Percentiles rank a stretch among this genome's conserved stretches.
phyloP scores from a whole-genome alignment of 768 basidiomycete species.

The Rossbeevera mucosa region DNA sequence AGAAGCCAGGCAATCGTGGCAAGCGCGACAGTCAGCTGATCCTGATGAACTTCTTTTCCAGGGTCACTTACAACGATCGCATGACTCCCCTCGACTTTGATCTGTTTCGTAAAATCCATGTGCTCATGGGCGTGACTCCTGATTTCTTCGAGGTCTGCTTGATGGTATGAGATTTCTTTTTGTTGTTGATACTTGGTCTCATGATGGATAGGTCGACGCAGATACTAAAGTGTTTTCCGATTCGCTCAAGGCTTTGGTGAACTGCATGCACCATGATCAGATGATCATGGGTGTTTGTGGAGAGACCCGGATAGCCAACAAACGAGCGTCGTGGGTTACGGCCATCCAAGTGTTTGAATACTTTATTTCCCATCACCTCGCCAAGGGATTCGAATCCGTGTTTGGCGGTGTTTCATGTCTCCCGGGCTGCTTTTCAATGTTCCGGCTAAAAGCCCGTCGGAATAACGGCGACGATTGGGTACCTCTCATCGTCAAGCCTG shows the following conservation, averaged over 20 bases:
- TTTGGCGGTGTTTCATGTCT: slow-evolving; percentile 99
- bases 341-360: slow-evolving; percentile 98
- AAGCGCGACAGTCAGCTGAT: slow-evolving; percentile 98
- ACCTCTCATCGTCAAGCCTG: slow-evolving; percentile 92
- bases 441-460: slow-evolving; percentile 91
- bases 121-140: slow-evolving; percentile 97
- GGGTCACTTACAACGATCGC: slow-evolving; percentile 98
- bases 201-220: slow-evolving; percentile 78
- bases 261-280: slow-evolving; percentile 98
- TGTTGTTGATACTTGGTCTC: slow-evolving; percentile 5
- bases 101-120: slow-evolving; percentile 93
- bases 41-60: slow-evolving; percentile 99
- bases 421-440: slow-evolving; percentile 99
- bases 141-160: slow-evolving; percentile 97
- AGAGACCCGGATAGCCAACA: slow-evolving; percentile 98
- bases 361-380: slow-evolving; percentile 97
- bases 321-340: slow-evolving; percentile 97
- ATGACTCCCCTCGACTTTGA: slow-evolving; percentile 98
- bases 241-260: slow-evolving; percentile 86
- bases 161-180: slow-evolving; percentile 63
- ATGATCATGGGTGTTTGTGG: slow-evolving; percentile 99
- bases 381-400: slow-evolving; percentile 98
- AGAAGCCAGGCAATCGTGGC: slow-evolving; percentile 96
- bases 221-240: slow-evolving; percentile 95
- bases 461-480: slow-evolving; percentile 92